A percentile compares a stretch with the other conserved stretches of the same genome.
These are phyloP conservation scores for Beauveria scarabaeidicola DNA, from an alignment of 2,329 filamentous ascomycete species.

Conservation along the genomic window DNA sequence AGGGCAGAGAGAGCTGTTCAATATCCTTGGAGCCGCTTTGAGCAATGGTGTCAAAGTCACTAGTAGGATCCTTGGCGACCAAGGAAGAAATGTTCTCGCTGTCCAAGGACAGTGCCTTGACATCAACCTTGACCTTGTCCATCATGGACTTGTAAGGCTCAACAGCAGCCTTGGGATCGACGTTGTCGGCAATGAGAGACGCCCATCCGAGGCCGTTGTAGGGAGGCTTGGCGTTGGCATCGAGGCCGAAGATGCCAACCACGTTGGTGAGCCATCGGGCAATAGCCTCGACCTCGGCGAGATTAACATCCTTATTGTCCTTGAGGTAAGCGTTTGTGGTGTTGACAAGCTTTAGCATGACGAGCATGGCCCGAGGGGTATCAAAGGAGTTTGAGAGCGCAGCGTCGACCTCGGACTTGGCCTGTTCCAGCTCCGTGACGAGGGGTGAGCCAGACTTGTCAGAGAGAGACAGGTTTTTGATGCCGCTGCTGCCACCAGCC, in stretches of 20 bases:
- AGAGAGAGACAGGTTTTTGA: conserved; percentile 32
- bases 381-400: conserved; percentile 81
- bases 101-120: conserved; percentile 39
- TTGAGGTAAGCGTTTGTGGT: conserved; percentile 59
- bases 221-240: conserved; percentile 47
- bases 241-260: conserved; percentile 76
- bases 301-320: conserved; percentile 37
- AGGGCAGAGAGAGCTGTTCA: conserved; percentile 46
- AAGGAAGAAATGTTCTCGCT: conserved; percentile 36
- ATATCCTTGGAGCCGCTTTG: conserved; percentile 40
- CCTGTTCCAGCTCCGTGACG: conserved; percentile 39
- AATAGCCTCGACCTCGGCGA: conserved; percentile 43
- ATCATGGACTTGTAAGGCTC: conserved; percentile 39
- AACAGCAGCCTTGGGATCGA: conserved; percentile 38
- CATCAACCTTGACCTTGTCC: conserved; percentile 36
- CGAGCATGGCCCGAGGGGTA: conserved; percentile 68
- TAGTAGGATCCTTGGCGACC: conserved; percentile 33
- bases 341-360: conserved; percentile 70
- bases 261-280: conserved; percentile 78
- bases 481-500: conserved; percentile 25
- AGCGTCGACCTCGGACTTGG: conserved; percentile 43
- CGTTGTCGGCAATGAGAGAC: conserved; percentile 29
- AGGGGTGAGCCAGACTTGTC: conserved; percentile 24
- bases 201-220: conserved; percentile 52
- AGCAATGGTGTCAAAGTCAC: conserved; percentile 38